Conservation (phyloP, 441 rosid genomes). For the California macrophylla region DNA sequence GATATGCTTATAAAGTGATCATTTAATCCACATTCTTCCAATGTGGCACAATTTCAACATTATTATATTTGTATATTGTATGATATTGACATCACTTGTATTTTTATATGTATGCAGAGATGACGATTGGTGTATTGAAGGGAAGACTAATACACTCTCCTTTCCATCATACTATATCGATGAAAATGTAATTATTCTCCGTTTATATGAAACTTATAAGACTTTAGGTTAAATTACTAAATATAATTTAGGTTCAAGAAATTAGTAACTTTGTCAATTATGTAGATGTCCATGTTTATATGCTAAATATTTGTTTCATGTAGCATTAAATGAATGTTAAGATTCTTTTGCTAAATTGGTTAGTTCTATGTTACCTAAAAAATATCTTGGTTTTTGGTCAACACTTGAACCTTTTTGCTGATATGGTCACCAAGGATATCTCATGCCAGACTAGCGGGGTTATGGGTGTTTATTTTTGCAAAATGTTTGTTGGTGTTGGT, state of each 20-base stretch:
- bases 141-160: slow-evolving; percentile 54
- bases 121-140: slow-evolving; percentile 74
- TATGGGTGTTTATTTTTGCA: neutral
- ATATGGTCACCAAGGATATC: neutral
- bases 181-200: slow-evolving; percentile 66
- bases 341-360: neutral
- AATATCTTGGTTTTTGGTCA: neutral
- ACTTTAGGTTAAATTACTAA: slow-evolving; percentile 6
- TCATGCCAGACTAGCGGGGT: neutral
- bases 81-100: slow-evolving; percentile 9
- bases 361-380: neutral
- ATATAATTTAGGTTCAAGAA: neutral
- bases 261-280: neutral
- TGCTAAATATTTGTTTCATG: neutral
- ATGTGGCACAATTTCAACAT: neutral
- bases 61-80: neutral
- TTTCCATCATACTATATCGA: slow-evolving; percentile 90
- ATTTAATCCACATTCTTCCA: too few relatives aligned
- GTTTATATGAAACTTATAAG: slow-evolving; percentile 13
- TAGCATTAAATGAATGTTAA: slow-evolving; percentile 1
- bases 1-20: too few relatives aligned
- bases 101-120: slow-evolving; percentile 54
- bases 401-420: neutral
- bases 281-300: neutral
- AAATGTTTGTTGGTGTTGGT: neutral